Evolutionary conservation across 805 yeast genomes (phyloP), one percentile per base, ranked within the genome.

Genomic region (Suhomyces pyralidae): DNA sequence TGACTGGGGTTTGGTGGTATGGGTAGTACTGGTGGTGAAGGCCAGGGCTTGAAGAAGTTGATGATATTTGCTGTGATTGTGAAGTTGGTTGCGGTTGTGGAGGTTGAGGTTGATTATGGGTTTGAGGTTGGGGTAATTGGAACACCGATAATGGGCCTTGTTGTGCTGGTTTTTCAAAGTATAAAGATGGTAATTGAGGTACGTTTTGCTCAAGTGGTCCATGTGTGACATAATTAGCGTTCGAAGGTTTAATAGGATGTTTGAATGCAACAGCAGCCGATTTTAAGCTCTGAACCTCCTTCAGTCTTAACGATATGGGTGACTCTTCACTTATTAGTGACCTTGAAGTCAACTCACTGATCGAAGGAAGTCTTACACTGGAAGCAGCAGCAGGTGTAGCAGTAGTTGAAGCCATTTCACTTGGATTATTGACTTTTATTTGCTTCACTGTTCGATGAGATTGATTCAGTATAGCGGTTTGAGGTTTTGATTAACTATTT

Each of bases 311-410:
- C 4, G 55, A 45, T 24, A 49, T 22, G 9, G 49, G 55, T 32
- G 51, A 26, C 32, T 45, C 49, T 7, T 52, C 55, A n/a, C 32
- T 28, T 32, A 52, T 45, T 7, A 52, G 55, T 12, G 55, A 53
- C 25, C 38, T 19, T 6, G 55, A 44, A 17, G 60, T 57, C 53
- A 57, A 53, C 49, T 57, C 60, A 47, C 60, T 54, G 24, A 57
- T 57, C 7, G 58, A 54, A 17, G 60, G 60, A 52, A 53, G 49
- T 38, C 42, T 53, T 36, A 53, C 49, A 34, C 40, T 46, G 5
- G 46, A 10, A 24, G 53, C 36, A 9, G 49, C 24, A 26, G 49
- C 24, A 26, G 46, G 10, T 5, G 48, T 32, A 9, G 51, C 17
- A 5, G 47, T 28, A n/a, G 52, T 12, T 15, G 53, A 40, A 34